These are phyloP conservation scores for Trypanosoma theileri DNA, from an alignment of 208 protist species.

Conservation along the genomic window DNA sequence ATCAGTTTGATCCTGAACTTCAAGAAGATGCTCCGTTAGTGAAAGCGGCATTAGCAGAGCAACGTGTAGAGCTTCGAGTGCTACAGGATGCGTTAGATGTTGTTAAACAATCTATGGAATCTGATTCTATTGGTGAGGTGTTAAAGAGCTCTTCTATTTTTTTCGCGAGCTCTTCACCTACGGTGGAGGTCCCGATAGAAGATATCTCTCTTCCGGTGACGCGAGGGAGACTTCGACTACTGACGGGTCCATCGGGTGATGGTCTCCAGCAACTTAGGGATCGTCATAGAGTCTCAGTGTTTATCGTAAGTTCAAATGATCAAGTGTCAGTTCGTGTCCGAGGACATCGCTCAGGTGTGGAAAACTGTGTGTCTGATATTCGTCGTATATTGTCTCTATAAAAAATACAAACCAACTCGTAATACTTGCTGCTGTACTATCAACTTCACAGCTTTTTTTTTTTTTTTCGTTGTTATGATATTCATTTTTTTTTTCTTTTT, in stretches of 20 bases:
- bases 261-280: constrained; percentile 21
- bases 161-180: neutral
- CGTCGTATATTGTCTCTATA: constrained; percentile 9
- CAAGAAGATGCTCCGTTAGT: constrained; percentile 10
- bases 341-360: constrained; percentile 15
- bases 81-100: constrained; percentile 7
- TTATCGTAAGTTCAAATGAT: constrained; percentile 1
- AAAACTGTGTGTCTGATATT: constrained; percentile 17
- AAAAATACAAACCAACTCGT: neutral
- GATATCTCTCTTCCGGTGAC: constrained; percentile 11
- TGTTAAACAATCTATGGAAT: constrained; percentile 3
- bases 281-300: constrained; percentile 9
- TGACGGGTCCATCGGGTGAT: constrained; percentile 15
- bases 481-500: neutral
- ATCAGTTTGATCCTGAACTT: constrained; percentile 17
- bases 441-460: too few species aligned
- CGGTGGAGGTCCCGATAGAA: constrained; percentile 5
- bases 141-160: neutral
- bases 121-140: neutral
- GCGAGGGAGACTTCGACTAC: constrained; percentile 13
- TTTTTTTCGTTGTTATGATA: too few species aligned
- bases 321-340: constrained; percentile 5
- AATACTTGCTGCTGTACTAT: too few species aligned
- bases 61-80: constrained; percentile 22
- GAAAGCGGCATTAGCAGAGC: constrained; percentile 20